Percentiles rank a stretch among this genome's conserved stretches.
phyloP scores from a whole-genome alignment of 805 yeast species.

The Candida boleticola region DNA sequence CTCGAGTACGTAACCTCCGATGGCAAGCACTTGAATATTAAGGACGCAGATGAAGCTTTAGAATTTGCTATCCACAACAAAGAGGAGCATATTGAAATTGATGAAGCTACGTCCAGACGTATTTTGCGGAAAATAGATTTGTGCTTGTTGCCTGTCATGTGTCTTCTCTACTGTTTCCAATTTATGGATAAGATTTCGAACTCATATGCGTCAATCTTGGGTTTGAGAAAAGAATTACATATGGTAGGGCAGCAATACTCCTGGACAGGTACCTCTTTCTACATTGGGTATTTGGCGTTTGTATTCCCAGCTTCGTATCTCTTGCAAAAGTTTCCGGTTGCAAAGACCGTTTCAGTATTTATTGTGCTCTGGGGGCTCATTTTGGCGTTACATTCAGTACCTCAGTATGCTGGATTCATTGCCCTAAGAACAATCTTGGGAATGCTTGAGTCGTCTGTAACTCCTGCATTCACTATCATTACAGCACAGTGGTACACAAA shows the following conservation, averaged over 20 bases:
- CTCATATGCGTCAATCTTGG: constrained; percentile 38
- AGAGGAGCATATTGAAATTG: constrained; percentile 1
- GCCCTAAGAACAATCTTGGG: constrained; percentile 38
- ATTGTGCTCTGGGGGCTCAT: constrained; percentile 63
- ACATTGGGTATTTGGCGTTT: constrained; percentile 60
- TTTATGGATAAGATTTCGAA: constrained; percentile 38
- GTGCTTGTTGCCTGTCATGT: constrained; percentile 25
- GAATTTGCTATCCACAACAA: constrained; percentile 23
- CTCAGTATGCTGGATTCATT: constrained; percentile 41
- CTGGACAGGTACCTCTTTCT: constrained; percentile 40
- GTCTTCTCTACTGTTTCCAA: constrained; percentile 23
- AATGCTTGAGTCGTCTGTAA: constrained; percentile 37
- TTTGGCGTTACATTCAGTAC: constrained; percentile 51
- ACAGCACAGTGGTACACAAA: constrained; percentile 34
- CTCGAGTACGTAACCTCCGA: neutral
- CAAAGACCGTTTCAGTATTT: constrained; percentile 46
- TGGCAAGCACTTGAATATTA: neutral
- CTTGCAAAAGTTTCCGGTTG: constrained; percentile 57
- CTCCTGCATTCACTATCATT: constrained; percentile 40
- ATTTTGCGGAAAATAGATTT: constrained; percentile 22
- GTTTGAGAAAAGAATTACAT: constrained; percentile 34
- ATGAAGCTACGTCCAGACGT: constrained; percentile 11
- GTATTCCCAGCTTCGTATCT: constrained; percentile 47
- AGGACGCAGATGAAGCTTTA: constrained; percentile 38
- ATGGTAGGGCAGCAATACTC: constrained; percentile 34